phyloP scores from a whole-genome alignment of 1,284 basidiomycete species.

The Acaromyces ingoldii region DNA sequence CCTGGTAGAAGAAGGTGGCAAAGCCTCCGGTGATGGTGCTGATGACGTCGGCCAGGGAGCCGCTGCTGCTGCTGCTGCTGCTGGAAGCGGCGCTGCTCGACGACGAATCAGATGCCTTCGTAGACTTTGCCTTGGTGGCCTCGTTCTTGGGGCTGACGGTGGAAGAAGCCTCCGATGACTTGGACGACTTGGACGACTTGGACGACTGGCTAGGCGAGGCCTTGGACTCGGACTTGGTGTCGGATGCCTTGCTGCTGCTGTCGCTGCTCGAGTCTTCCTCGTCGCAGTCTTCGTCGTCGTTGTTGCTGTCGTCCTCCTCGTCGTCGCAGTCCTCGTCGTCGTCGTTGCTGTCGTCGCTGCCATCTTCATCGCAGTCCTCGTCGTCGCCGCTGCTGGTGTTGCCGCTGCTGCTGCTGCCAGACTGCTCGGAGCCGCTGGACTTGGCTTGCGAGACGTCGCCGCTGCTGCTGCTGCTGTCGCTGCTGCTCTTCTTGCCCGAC shows the following conservation, averaged over 20 bases:
- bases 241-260: background rate
- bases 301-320: slow-evolving; percentile 5
- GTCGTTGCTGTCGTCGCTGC: background rate
- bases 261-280: slow-evolving; percentile 5
- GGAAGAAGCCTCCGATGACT: too few species aligned
- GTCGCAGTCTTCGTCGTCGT: slow-evolving; percentile 6
- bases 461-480: too few species aligned
- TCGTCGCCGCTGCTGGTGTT: slow-evolving; percentile 19
- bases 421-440: background rate
- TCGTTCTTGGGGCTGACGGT: too few species aligned
- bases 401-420: slow-evolving; percentile 6
- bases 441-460: background rate
- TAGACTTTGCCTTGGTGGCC: slow-evolving; percentile 6
- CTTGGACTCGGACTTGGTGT: too few species aligned
- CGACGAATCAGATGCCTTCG: slow-evolving; percentile 8
- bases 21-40: slow-evolving; percentile 23
- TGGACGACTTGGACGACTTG: too few species aligned
- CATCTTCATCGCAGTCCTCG: slow-evolving; percentile 3
- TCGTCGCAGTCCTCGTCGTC: slow-evolving; percentile 14
- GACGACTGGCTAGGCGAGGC: too few species aligned
- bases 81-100: slow-evolving; percentile 10
- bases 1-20: slow-evolving; percentile 42
- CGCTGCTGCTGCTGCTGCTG: background rate
- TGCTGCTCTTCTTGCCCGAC: too few species aligned
- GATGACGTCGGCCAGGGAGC: slow-evolving; percentile 4